A percentile compares a stretch with the other conserved stretches of the same genome.
Evolutionary conservation across 495 filamentous ascomycete genomes (phyloP).

Genomic region (Penicillium egyptiacum): DNA sequence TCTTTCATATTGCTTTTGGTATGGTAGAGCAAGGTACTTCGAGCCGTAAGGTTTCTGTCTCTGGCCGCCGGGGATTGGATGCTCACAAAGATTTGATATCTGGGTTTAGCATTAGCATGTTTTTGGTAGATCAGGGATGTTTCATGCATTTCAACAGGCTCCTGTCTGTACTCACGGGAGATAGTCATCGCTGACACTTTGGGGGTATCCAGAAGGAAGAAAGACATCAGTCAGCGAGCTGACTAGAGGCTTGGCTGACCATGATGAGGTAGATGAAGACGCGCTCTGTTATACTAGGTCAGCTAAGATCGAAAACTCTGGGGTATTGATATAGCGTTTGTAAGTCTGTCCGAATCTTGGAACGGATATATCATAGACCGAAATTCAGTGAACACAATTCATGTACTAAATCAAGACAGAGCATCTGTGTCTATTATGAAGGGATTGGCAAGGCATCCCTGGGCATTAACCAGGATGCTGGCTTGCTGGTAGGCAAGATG

Average conservation of each 20-base stretch:
- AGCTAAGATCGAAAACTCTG: not conserved
- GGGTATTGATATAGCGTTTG: not conserved
- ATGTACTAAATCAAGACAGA: not conserved
- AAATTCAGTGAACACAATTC: not conserved
- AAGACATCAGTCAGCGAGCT: slow-evolving; percentile 57
- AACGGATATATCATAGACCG: not conserved
- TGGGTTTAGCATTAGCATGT: slow-evolving; percentile 27
- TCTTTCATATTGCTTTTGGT: not conserved
- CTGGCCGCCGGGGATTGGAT: not conserved
- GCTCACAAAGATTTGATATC: slow-evolving; percentile 68
- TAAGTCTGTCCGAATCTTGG: not conserved
- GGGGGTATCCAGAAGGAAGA: slow-evolving; percentile 88
- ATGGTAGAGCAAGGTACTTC: not conserved
- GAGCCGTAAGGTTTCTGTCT: not conserved
- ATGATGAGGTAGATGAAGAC: slow-evolving; percentile 23
- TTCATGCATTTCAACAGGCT: not conserved
- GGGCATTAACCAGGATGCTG: not conserved
- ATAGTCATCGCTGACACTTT: slow-evolving; percentile 90
- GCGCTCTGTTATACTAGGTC: slow-evolving; percentile 5
- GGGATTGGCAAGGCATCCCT: not conserved
- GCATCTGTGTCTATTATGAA: not conserved
- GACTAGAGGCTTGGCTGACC: slow-evolving; percentile 35
- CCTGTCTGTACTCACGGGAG: slow-evolving; percentile 56
- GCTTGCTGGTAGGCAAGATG: not conserved
- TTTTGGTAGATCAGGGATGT: not conserved